Evolutionary conservation across 2,329 filamentous ascomycete species (phyloP), one percentile per base, ranked within the genome.

Genomic region (Ophiostoma fasciatum): DNA sequence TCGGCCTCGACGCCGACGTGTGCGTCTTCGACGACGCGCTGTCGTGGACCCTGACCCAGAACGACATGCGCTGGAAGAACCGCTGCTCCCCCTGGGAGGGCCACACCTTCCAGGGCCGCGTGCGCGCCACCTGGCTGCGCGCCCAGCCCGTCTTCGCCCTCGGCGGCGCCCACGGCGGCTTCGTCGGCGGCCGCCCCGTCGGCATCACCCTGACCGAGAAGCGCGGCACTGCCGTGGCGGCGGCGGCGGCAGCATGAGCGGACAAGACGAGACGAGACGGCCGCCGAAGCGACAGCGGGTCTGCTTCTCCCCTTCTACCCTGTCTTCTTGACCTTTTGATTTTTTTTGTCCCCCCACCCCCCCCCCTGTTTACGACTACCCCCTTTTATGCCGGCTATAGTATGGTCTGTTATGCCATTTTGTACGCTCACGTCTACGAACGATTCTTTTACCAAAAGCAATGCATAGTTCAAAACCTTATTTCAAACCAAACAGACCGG

Each of bases 1-100:
- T 74, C 0, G 88, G 88, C 0, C 79, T 84, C 58, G 88, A 96
- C 56, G 88, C 79, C 1, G 88, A 96, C 52, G 68, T 96, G 29
- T 90, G 83, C 48, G 77, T 96, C 13, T 94, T 96, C 53, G 88
- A 96, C 52, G 84, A 93, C 44, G 60, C 67, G n/a, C 75, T 74
- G 17, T 68, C 71, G 46, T 98, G 88, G 68, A 68, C 75, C 18
- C 76, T 93, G 35, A 61, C 71, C 39, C 65, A 70, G 14, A 75
- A 71, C 42, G 83, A 84, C 33, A 93, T 98, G 85, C 70, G 90
- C 46, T 98, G 93, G 71, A 78, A 84, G 57, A 94, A 94, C 58
- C 83, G 84, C 51, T 87, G 84, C 63, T 85, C 78, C 38, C 85
- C 87, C 0, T 94, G 92, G 66, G 80, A 94, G 54, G 82, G 82